phyloP scores from a whole-genome alignment of 164 flowering plant genomes.

The Stephania cephalantha region DNA sequence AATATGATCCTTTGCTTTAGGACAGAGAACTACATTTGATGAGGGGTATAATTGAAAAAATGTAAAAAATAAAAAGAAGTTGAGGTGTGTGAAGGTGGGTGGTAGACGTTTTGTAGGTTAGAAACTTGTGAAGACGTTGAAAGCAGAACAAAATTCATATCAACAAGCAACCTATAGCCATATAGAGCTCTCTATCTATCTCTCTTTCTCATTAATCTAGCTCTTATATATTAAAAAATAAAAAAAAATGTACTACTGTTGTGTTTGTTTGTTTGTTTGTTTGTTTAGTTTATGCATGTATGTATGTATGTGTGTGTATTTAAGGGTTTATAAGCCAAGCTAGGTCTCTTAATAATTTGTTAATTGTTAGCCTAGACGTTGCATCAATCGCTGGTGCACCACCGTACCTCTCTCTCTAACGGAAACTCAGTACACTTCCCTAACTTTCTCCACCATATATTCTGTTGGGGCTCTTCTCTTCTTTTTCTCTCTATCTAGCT shows the following conservation, averaged over 20 bases:
- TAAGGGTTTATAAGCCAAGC: conserved; percentile 8
- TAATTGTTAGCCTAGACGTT: conserved; percentile 54
- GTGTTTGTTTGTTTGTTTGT: not conserved
- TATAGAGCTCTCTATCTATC: conserved; percentile 12
- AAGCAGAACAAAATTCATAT: conserved; percentile 59
- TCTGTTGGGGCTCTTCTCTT: conserved; percentile 12
- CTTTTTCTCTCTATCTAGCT: conserved; percentile 17
- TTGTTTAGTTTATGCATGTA: not conserved
- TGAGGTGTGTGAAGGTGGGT: conserved; percentile 42
- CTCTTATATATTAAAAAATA: too few species aligned
- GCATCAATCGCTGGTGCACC: conserved; percentile 49
- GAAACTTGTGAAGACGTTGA: conserved; percentile 65
- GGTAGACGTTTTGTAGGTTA: conserved; percentile 48
- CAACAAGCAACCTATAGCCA: conserved; percentile 53
- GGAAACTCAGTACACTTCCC: conserved; percentile 18
- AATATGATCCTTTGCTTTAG: not conserved
- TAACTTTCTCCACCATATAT: conserved; percentile 18
- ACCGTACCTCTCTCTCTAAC: conserved; percentile 37
- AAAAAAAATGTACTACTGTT: not conserved
- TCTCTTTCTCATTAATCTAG: conserved; percentile 2
- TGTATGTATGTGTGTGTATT: not conserved
- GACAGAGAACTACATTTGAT: not conserved
- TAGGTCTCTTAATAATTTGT: conserved; percentile 1
- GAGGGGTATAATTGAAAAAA: conserved; percentile 3
- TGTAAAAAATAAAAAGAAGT: not conserved